These are phyloP conservation scores for Ophiocordyceps sinensis DNA, from an alignment of 2,329 filamentous ascomycete species.

Conservation along the genomic window DNA sequence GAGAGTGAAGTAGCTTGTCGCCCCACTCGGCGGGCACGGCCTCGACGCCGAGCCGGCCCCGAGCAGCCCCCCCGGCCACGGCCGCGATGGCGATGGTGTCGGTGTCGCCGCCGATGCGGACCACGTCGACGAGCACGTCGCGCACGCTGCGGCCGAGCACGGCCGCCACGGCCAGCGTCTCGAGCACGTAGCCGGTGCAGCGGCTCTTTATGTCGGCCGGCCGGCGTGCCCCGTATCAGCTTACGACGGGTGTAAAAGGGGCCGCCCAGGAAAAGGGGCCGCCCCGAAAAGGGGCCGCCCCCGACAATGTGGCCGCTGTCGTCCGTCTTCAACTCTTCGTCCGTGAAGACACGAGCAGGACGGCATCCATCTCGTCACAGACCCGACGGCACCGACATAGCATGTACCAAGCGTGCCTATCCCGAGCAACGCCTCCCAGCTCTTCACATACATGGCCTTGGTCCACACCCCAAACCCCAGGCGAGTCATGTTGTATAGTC, in stretches of 20 bases:
- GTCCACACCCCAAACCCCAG: too few species aligned
- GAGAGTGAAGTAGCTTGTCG: conserved; percentile 16
- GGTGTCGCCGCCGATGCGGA: conserved; percentile 27
- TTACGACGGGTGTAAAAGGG: too few species aligned
- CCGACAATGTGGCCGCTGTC: conserved; percentile 27
- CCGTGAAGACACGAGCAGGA: too few species aligned
- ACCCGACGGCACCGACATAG: neutral
- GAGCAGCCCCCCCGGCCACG: conserved; percentile 28
- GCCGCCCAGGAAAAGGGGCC: too few species aligned
- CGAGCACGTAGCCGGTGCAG: conserved; percentile 26
- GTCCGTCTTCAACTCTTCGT: too few species aligned
- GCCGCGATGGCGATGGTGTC: conserved; percentile 34
- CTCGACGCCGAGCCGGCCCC: conserved; percentile 27
- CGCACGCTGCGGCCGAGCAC: conserved; percentile 22
- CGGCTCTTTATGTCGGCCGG: conserved; percentile 10
- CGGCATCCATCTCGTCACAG: neutral
- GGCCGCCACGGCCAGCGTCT: conserved; percentile 26
- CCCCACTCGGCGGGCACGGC: conserved; percentile 27
- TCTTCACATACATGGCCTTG: too few species aligned
- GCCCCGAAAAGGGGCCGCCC: conserved; percentile 30
- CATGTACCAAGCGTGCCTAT: too few species aligned
- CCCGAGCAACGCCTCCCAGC: too few species aligned
- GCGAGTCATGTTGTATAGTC: too few species aligned
- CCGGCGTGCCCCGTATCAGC: too few species aligned
- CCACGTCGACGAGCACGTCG: conserved; percentile 30